Evolutionary conservation across 805 yeast genomes (phyloP).

Genomic region (Candida verbasci): DNA sequence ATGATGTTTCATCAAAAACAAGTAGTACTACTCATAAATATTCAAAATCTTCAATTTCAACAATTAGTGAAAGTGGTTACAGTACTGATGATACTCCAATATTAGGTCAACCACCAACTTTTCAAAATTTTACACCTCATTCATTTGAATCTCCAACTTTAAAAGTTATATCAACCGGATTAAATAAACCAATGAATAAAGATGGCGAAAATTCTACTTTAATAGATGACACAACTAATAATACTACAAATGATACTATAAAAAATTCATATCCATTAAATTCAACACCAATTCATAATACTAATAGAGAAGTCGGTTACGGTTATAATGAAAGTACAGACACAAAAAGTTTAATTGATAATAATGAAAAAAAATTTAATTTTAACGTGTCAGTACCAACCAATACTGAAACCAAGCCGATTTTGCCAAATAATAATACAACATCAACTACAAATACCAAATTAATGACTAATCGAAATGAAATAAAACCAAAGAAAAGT

Average conservation of each 20-base stretch:
- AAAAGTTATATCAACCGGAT: conserved; percentile 7
- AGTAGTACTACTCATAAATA: conserved; percentile 3
- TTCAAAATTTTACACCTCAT: conserved; percentile 17
- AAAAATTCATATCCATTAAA: not conserved
- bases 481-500: conserved; percentile 3
- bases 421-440: not conserved
- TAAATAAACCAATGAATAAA: not conserved
- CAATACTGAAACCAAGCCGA: conserved; percentile 1
- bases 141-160: conserved; percentile 10
- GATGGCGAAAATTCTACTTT: conserved; percentile 23
- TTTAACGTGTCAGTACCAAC: conserved; percentile 7
- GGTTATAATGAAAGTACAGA: not conserved
- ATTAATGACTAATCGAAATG: not conserved
- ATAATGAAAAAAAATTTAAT: not conserved
- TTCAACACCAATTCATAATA: not conserved
- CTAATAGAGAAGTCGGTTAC: not conserved
- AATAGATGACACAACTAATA: conserved; percentile 11
- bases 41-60: conserved; percentile 14
- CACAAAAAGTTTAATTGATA: too few species aligned
- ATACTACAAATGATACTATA: conserved; percentile 2
- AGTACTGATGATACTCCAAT: conserved; percentile 21
- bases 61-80: conserved; percentile 18
- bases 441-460: not conserved
- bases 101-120: conserved; percentile 19
- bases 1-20: conserved; percentile 11